Evolutionary conservation across 2,329 filamentous ascomycete species (phyloP), one percentile per base, ranked within the genome.

Genomic region (Parastagonospora nodorum): DNA sequence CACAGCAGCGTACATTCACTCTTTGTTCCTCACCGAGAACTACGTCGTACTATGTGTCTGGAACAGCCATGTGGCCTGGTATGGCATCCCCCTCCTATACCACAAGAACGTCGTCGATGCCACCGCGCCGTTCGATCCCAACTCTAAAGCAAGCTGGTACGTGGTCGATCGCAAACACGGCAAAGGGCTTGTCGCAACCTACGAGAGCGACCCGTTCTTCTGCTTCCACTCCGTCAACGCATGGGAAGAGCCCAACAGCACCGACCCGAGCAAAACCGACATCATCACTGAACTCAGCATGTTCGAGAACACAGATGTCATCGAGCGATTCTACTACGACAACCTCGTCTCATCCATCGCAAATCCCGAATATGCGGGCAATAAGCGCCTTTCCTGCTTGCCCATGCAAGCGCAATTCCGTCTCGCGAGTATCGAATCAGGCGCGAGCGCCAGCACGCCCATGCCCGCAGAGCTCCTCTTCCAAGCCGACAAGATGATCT

Each of bases 141-240:
- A 74, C 1, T 78, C 79, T 16, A 77, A 79, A 33, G 85, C 84
- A 32, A 82, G 74, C 27, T 95, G 91, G 90, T 84, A 89, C 56
- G 83, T 95, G 0, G 73, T 95, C 14, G 89, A 94, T 67, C 84
- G 90, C 1, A 78, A 68, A 3, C 73, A 78, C 2, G 81, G 79
- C 4, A 78, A 79, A 41, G 89, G 90, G 0, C 75, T 94, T 0
- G 80, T 94, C 0, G 87, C 84, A 7, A 83, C 80, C 1, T 92
- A 88, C 63, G 81, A 86, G 14, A 87, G 84, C 12, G 80, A 83
- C 0, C 82, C 88, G 0, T 86, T 86, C 40, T 95, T 92, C 77
- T 87, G 85, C 72, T 95, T 95, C 71, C 90, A 96, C 73, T 84
- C 83, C 0, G 78, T 90, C 66, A 95, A 95, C 60, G 83, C 89